These are phyloP conservation scores for Solanum hybrid DNA, from an alignment of 305 asterid species.

Conservation along the genomic window DNA sequence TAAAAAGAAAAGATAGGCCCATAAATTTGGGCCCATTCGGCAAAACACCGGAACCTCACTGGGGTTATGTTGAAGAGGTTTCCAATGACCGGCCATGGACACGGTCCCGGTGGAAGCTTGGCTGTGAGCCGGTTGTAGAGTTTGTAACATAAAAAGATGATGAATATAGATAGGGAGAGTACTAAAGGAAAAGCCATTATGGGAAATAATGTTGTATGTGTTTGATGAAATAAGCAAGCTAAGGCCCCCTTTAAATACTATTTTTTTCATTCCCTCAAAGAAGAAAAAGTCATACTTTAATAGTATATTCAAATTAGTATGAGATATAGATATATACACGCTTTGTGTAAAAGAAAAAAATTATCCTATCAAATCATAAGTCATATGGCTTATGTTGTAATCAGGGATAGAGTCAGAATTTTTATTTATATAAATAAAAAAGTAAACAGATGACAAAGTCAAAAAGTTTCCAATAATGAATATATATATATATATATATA, in stretches of 20 bases:
- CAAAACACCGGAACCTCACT: slow-evolving; percentile 42
- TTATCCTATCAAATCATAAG: not conserved
- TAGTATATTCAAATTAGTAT: not conserved
- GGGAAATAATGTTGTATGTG: not conserved
- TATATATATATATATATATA: too few species aligned
- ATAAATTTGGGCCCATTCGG: slow-evolving; percentile 43
- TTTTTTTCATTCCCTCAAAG: not conserved
- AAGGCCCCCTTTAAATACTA: not conserved
- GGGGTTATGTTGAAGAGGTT: slow-evolving; percentile 44
- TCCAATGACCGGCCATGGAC: slow-evolving; percentile 43
- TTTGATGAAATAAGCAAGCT: not conserved
- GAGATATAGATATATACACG: not conserved
- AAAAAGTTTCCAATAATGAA: not conserved
- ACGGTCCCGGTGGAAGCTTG: slow-evolving; percentile 54
- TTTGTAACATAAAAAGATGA: slow-evolving; percentile 24
- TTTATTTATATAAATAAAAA: not conserved
- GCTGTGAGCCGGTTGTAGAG: slow-evolving; percentile 26
- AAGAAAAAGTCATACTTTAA: not conserved
- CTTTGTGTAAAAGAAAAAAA: not conserved
- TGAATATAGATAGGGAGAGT: slow-evolving; percentile 2
- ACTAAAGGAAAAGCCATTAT: slow-evolving; percentile 22
- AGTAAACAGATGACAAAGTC: not conserved
- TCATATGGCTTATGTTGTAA: not conserved
- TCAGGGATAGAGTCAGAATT: not conserved
- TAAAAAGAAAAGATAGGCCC: slow-evolving; percentile 52